phyloP scores from a whole-genome alignment of 73 alveolate species.

The Tetrahymena elliotti region DNA sequence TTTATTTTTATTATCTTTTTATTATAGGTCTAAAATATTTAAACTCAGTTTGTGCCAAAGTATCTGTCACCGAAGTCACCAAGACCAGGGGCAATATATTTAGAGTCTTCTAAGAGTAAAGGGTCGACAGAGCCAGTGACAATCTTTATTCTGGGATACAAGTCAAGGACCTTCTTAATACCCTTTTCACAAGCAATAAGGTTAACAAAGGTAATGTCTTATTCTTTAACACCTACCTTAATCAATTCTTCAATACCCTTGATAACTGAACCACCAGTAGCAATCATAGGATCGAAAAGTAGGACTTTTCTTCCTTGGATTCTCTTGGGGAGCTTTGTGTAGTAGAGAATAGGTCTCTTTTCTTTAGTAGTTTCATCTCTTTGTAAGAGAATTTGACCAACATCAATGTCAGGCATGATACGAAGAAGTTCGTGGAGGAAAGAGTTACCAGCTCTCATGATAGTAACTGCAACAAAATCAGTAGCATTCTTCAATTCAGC shows the following conservation, averaged over 20 bases:
- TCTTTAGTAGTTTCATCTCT: conserved; percentile 60
- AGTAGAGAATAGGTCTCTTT: conserved; percentile 51
- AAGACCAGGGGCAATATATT: conserved; percentile 71
- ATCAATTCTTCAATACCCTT: conserved; percentile 47
- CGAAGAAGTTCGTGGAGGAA: conserved; percentile 53
- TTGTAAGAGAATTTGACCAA: conserved; percentile 63
- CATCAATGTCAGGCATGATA: conserved; percentile 55
- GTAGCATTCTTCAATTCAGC: conserved; percentile 42
- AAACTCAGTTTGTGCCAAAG: conserved; percentile 41
- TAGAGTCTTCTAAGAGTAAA: conserved; percentile 49
- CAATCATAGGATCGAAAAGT: conserved; percentile 81
- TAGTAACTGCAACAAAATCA: conserved; percentile 49
- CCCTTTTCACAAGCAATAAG: conserved; percentile 68
- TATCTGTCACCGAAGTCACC: conserved; percentile 87
- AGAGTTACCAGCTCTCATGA: conserved; percentile 77
- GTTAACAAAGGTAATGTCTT: conserved; percentile 64
- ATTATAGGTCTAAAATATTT: neutral
- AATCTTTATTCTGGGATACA: conserved; percentile 57
- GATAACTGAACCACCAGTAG: conserved; percentile 72
- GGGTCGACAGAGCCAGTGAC: conserved; percentile 69
- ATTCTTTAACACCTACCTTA: conserved; percentile 59
- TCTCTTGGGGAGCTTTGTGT: conserved; percentile 59
- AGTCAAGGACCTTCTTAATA: conserved; percentile 18
- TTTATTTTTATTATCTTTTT: neutral
- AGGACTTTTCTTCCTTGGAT: conserved; percentile 49